phyloP scores from a whole-genome alignment of 176 grass and related monocot genomes.

The Avena atlantica region DNA sequence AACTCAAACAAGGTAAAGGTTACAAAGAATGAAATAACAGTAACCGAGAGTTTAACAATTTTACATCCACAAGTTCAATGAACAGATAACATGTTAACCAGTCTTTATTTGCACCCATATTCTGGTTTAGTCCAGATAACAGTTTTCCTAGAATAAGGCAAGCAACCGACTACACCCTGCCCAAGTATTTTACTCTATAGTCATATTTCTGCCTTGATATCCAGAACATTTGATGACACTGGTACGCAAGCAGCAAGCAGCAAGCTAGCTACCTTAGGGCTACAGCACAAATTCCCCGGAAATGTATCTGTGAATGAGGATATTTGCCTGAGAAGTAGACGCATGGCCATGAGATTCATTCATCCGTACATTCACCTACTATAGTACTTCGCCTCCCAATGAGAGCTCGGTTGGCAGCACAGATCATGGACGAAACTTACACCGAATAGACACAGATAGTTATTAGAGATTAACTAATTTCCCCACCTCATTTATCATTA shows the following conservation, averaged over 20 bases:
- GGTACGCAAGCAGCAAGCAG: neutral
- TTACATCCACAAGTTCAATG: neutral
- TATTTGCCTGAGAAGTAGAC: too few relatives aligned
- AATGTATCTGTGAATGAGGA: neutral
- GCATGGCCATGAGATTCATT: too few relatives aligned
- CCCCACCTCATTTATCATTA: neutral
- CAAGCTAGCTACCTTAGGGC: neutral
- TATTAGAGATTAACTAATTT: neutral
- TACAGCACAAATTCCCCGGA: neutral
- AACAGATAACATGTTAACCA: neutral
- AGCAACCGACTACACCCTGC: neutral
- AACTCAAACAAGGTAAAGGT: neutral
- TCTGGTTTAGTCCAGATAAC: conserved; percentile 6
- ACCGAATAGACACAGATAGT: neutral
- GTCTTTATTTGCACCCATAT: neutral
- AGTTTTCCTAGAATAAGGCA: neutral
- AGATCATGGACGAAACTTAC: neutral
- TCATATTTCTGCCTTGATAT: neutral
- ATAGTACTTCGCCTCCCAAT: neutral
- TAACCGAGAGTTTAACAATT: neutral
- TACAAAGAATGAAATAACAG: neutral
- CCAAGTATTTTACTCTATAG: neutral
- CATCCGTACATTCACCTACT: neutral
- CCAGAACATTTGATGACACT: neutral
- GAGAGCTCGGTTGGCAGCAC: neutral